Base-by-base conservation (phyloP, 2,329 filamentous ascomycete species). In the Colletotrichum agaves region DNA sequence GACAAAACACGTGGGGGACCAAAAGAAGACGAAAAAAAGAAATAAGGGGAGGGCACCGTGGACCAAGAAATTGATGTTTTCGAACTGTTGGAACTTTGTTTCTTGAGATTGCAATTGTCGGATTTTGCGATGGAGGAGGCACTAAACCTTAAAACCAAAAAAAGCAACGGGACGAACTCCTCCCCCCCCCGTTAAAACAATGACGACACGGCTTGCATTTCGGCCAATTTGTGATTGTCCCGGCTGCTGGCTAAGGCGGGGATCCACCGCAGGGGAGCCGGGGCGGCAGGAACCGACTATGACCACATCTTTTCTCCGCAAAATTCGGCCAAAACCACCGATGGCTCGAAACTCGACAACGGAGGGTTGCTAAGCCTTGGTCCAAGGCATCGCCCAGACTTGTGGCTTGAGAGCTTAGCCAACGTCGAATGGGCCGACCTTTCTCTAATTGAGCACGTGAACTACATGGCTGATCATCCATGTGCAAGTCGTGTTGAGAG, bases 201-300 rank as follows among this genome's bases (percentile, higher is more conserved):
- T 55, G 23, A 49, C 44, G 59, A 33, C 6, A 67, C 4, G 23
- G 33, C 33, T 19, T 41, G 12, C n/a, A 31, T 3, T 43, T 59
- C 21, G 13, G 46, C 17, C 37, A 15, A 52, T 41, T n/a, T n/a
- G 15, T 67, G 50, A 67, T 62, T 62, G 63, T 58, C 13, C 35
- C 58, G 59, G 58, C 50, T 37, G 35, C 5, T 15, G 5, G 35
- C 35, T 15, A 11, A 8, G 8, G 3, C 12, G 10, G 10, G 35
- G 35, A 37, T 11, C 35, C 35, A 37, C 12, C 13, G 13, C 27
- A 6, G 23, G 23, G 23, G 41, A 15, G 13, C 15, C 15, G 41
- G 41, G 2, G 3, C 15, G n/a, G 41, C 4, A 2, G 41, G n/a
- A 6, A 44, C 41, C 17, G 41, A 44, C 7, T 6, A 15, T 7